Evolutionary conservation across 148 eudicot genomes (phyloP).

Genomic region (Silene uniflora): DNA sequence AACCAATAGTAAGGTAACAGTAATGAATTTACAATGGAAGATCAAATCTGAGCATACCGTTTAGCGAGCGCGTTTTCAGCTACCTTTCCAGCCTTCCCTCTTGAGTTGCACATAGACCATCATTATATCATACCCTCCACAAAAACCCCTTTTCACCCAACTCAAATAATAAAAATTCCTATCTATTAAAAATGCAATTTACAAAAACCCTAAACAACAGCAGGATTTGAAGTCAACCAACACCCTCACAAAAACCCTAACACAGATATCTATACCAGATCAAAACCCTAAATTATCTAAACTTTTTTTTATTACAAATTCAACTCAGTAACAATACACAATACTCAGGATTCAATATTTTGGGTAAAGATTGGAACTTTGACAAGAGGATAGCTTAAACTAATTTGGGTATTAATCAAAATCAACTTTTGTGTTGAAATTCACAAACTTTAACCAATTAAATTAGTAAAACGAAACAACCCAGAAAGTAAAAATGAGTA

Average conservation of each 20-base stretch:
- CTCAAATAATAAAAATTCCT: background rate
- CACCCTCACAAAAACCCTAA: conserved; percentile 22
- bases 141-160: background rate
- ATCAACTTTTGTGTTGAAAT: background rate
- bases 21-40: conserved; percentile 27
- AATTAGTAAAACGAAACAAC: conserved; percentile 10
- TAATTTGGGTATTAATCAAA: background rate
- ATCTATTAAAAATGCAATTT: background rate
- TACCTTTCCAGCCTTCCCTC: conserved; percentile 26
- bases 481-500: conserved; percentile 18
- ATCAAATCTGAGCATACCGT: conserved; percentile 27
- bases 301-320: conserved; percentile 4
- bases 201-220: conserved; percentile 12
- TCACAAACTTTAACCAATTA: conserved; percentile 5
- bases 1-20: conserved; percentile 5
- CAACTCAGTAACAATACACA: conserved; percentile 12
- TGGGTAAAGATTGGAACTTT: background rate
- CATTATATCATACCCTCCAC: conserved; percentile 16
- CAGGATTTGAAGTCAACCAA: conserved; percentile 16
- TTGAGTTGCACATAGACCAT: conserved; percentile 25
- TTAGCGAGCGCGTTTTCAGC: conserved; percentile 19
- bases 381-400: background rate
- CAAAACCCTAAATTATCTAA: conserved; percentile 18
- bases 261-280: conserved; percentile 15
- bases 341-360: conserved; percentile 1